These are phyloP conservation scores for Daedalea quercina DNA, from an alignment of 768 basidiomycete species.

Conservation along the genomic window DNA sequence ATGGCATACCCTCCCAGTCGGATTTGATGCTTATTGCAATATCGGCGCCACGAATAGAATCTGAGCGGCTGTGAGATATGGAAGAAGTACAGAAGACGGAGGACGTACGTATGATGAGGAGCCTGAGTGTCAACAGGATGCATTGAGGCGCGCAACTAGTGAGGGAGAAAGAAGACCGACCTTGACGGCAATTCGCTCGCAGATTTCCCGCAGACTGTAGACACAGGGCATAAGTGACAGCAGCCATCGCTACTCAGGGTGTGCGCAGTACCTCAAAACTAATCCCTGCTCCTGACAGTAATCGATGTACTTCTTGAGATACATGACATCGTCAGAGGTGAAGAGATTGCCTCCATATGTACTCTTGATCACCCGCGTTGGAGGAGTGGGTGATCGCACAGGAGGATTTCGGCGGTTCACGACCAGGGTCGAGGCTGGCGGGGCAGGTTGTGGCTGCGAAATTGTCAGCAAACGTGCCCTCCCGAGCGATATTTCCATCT, in stretches of 20 bases:
- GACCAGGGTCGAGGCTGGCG: constrained; percentile 61
- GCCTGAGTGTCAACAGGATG: constrained; percentile 37
- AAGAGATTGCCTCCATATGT: constrained; percentile 88
- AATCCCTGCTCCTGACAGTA: constrained; percentile 86
- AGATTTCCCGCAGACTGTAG: constrained; percentile 75
- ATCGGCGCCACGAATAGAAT: constrained; percentile 87
- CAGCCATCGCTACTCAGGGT: neutral
- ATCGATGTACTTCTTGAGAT: constrained; percentile 84
- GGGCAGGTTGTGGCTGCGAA: constrained; percentile 50
- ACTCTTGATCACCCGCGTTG: constrained; percentile 77
- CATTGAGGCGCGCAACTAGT: neutral
- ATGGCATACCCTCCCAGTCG: constrained; percentile 81
- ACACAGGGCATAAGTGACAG: neutral
- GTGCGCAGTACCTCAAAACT: constrained; percentile 54
- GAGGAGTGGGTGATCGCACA: constrained; percentile 79
- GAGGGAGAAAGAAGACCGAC: constrained; percentile 26
- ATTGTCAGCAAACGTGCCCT: constrained; percentile 2
- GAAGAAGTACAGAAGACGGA: neutral
- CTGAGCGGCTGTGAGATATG: constrained; percentile 28
- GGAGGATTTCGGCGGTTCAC: constrained; percentile 58
- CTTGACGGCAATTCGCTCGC: constrained; percentile 81
- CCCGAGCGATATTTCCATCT: constrained; percentile 10
- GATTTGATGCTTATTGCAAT: constrained; percentile 91
- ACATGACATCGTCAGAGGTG: constrained; percentile 75
- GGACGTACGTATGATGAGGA: constrained; percentile 77